These are phyloP conservation scores for Blastobotrys attinorum DNA, from an alignment of 805 yeast species.

Conservation along the genomic window DNA sequence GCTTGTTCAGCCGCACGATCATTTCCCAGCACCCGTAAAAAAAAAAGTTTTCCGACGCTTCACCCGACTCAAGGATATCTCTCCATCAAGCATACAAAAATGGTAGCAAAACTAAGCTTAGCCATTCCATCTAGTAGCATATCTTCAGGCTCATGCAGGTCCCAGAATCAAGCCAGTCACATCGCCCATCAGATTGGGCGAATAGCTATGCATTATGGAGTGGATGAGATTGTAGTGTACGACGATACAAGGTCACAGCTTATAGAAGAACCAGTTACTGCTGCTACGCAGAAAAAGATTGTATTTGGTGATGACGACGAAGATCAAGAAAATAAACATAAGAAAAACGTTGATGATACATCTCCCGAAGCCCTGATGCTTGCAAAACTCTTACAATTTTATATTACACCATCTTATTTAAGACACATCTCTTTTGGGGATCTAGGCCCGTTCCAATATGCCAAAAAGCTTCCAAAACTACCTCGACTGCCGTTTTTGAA, in stretches of 20 bases:
- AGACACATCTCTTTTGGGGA: conserved; percentile 54
- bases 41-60: too few species aligned
- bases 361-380: conserved; percentile 40
- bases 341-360: conserved; percentile 14
- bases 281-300: conserved; percentile 27
- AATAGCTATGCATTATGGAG: conserved; percentile 59
- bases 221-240: conserved; percentile 66
- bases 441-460: conserved; percentile 46
- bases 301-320: conserved; percentile 28
- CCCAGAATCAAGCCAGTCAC: conserved; percentile 65
- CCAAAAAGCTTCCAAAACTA: conserved; percentile 62
- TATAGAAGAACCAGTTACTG: conserved; percentile 14
- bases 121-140: conserved; percentile 71
- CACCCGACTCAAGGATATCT: too few species aligned
- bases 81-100: too few species aligned
- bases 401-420: conserved; percentile 79
- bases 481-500: conserved; percentile 69
- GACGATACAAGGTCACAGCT: conserved; percentile 46
- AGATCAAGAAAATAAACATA: conserved; percentile 12
- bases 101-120: conserved; percentile 32
- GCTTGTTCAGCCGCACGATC: too few species aligned
- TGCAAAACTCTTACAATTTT: conserved; percentile 67
- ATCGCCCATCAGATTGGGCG: conserved; percentile 74
- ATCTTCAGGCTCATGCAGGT: conserved; percentile 45
- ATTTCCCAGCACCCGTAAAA: too few species aligned